Evolutionary conservation across 2,329 filamentous ascomycete species (phyloP).

Genomic region (Chrysoporthe cubensis): DNA sequence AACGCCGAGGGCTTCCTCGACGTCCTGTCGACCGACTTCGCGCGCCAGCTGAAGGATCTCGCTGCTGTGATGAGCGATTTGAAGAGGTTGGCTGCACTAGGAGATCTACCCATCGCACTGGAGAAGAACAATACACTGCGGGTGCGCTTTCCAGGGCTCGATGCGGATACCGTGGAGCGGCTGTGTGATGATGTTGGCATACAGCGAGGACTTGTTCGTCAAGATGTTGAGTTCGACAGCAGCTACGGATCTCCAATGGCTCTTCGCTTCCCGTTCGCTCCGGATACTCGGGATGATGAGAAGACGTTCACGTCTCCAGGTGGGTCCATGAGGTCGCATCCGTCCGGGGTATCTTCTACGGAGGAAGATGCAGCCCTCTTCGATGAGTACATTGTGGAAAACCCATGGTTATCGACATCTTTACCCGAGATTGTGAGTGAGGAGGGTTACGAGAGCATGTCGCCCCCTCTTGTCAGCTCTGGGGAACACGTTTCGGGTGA

Average conservation of each 20-base stretch:
- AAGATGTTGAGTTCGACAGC: slow-evolving; percentile 75
- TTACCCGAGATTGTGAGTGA: slow-evolving; percentile 41
- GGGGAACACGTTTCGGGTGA: slow-evolving; percentile 50
- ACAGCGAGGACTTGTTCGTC: slow-evolving; percentile 73
- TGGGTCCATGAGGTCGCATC: slow-evolving; percentile 50
- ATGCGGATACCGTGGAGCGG: slow-evolving; percentile 77
- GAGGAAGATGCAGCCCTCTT: slow-evolving; percentile 47
- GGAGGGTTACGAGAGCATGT: slow-evolving; percentile 55
- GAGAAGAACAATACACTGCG: slow-evolving; percentile 70
- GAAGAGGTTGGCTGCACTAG: slow-evolving; percentile 73
- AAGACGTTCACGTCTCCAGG: slow-evolving; percentile 50
- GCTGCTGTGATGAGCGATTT: slow-evolving; percentile 80
- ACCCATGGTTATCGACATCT: slow-evolving; percentile 50
- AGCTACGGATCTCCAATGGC: slow-evolving; percentile 73
- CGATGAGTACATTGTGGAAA: slow-evolving; percentile 47
- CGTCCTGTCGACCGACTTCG: slow-evolving; percentile 84
- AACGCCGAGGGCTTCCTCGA: slow-evolving; percentile 85
- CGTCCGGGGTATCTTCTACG: slow-evolving; percentile 38
- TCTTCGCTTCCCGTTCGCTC: slow-evolving; percentile 84
- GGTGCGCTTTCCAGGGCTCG: slow-evolving; percentile 89
- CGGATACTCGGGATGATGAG: slow-evolving; percentile 44
- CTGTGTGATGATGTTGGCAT: slow-evolving; percentile 89
- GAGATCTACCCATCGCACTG: slow-evolving; percentile 81
- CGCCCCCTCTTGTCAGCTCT: slow-evolving; percentile 48
- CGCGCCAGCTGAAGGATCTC: slow-evolving; percentile 81